Percentiles rank a stretch among this genome's conserved stretches.
phyloP scores from a whole-genome alignment of 73 alveolate species.

The Tetrahymena malaccensis region DNA sequence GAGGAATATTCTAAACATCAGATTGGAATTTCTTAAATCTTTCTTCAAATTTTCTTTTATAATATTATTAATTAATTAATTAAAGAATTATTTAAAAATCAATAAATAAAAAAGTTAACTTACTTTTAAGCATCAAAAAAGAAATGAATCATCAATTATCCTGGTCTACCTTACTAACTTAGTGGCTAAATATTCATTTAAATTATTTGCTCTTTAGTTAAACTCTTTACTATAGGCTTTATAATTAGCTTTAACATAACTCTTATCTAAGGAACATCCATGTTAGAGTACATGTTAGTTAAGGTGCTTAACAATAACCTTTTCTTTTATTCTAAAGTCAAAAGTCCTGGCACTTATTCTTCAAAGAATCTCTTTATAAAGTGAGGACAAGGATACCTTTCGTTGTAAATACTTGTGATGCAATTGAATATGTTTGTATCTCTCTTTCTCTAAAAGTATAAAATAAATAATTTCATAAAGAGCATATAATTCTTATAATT shows the following conservation, averaged over 20 bases:
- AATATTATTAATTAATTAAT: background rate
- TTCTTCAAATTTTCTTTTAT: background rate
- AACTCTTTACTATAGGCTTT: background rate
- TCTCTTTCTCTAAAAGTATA: background rate
- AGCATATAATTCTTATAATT: background rate
- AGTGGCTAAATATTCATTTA: background rate
- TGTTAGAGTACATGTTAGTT: background rate
- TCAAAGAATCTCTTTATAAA: background rate
- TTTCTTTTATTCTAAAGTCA: background rate
- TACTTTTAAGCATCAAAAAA: background rate
- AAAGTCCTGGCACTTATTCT: background rate
- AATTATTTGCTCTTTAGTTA: background rate
- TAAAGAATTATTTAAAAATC: background rate
- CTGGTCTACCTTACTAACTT: background rate
- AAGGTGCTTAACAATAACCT: background rate
- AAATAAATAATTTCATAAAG: background rate
- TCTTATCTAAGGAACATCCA: background rate
- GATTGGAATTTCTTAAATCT: background rate
- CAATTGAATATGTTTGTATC: background rate
- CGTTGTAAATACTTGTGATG: background rate
- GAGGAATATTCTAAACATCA: background rate
- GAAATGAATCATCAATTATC: background rate
- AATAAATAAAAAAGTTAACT: no score
- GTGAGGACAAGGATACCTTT: background rate
- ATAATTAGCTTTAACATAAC: background rate